A percentile compares a stretch with the other conserved stretches of the same genome.
These are phyloP conservation scores for Sugiyamaella mastotermitis DNA, from an alignment of 805 yeast species.

Conservation along the genomic window DNA sequence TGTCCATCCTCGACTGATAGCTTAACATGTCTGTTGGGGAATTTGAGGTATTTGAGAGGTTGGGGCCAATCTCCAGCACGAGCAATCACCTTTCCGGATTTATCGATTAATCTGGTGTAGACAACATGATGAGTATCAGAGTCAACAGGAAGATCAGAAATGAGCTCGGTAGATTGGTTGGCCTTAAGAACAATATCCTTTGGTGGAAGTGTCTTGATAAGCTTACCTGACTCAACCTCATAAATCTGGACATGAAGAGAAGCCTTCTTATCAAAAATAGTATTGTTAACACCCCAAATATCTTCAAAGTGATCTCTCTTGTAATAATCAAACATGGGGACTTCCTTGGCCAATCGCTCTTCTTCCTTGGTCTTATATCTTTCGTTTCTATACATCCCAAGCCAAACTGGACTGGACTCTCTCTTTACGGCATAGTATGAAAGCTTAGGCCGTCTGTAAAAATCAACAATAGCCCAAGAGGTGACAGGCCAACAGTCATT, in stretches of 20 bases:
- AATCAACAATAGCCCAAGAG: constrained; percentile 46
- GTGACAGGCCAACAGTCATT: constrained; percentile 52
- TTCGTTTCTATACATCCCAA: constrained; percentile 33
- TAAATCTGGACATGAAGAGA: constrained; percentile 28
- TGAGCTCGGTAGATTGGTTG: constrained; percentile 32
- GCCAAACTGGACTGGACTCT: constrained; percentile 31
- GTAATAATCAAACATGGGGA: constrained; percentile 24
- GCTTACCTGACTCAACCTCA: constrained; percentile 31
- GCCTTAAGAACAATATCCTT: constrained; percentile 13
- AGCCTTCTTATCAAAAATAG: constrained; percentile 22
- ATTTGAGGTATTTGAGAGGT: constrained; percentile 37
- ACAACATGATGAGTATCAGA: constrained; percentile 16
- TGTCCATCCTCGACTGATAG: constrained; percentile 25
- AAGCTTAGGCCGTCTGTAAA: constrained; percentile 38
- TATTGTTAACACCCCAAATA: constrained; percentile 38
- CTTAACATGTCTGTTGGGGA: constrained; percentile 28
- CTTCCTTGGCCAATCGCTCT: constrained; percentile 18
- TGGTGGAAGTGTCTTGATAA: constrained; percentile 15
- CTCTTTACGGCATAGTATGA: constrained; percentile 44
- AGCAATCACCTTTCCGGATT: constrained; percentile 24
- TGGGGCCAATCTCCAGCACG: constrained; percentile 46
- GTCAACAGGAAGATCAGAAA: constrained; percentile 15
- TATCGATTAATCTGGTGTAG: constrained; percentile 16
- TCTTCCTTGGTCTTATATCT: constrained; percentile 13
- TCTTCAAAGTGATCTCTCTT: constrained; percentile 29